phyloP scores from a whole-genome alignment of 108 stramenopile species.

The Cyclotella atomus region DNA sequence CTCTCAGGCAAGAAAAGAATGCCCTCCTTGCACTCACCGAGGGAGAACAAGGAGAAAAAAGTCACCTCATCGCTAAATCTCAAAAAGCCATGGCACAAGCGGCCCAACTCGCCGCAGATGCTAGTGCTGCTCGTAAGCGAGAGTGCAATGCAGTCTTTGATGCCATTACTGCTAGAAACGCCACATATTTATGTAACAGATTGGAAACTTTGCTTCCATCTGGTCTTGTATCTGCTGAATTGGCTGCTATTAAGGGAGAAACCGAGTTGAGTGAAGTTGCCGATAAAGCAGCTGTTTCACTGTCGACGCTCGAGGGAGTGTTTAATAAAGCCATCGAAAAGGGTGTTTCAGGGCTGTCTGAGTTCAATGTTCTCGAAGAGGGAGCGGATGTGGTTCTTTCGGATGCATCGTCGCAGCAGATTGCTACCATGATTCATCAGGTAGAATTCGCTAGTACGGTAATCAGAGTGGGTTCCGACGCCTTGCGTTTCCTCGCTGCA shows the following conservation, averaged over 20 bases:
- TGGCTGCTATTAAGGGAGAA: slow-evolving; percentile 85
- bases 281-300: slow-evolving; percentile 66
- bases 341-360: slow-evolving; percentile 42
- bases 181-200: slow-evolving; percentile 60
- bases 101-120: slow-evolving; percentile 78
- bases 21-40: slow-evolving; percentile 72
- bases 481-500: slow-evolving; percentile 72
- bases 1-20: slow-evolving; percentile 80
- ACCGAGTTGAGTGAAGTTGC: slow-evolving; percentile 76
- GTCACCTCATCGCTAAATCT: slow-evolving; percentile 64
- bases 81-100: slow-evolving; percentile 86
- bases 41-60: slow-evolving; percentile 80
- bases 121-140: slow-evolving; percentile 71
- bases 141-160: slow-evolving; percentile 77
- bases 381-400: slow-evolving; percentile 30
- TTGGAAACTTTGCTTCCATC: slow-evolving; percentile 72
- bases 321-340: slow-evolving; percentile 59
- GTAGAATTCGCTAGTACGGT: slow-evolving; percentile 64
- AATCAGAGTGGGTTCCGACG: slow-evolving; percentile 67
- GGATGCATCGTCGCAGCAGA: slow-evolving; percentile 68
- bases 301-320: slow-evolving; percentile 64
- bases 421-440: slow-evolving; percentile 77
- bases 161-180: slow-evolving; percentile 63
- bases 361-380: slow-evolving; percentile 52
- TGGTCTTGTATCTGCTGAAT: slow-evolving; percentile 59